Conservation (phyloP, 305 asterid species). For the Fraxinus ornus region DNA sequence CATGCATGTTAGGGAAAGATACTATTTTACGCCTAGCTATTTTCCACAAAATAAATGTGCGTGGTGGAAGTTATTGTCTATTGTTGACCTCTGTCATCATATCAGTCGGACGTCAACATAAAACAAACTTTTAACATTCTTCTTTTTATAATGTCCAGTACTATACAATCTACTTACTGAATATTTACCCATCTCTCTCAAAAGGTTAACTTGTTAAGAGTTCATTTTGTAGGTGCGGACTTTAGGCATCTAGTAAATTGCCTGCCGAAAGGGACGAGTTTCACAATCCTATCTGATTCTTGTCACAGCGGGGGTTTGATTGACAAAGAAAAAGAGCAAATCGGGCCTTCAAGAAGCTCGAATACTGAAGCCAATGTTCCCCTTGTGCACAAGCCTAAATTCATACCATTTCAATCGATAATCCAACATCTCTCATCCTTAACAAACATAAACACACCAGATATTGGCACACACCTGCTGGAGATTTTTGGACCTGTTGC, state of each 20-base stretch:
- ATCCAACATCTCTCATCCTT: slow-evolving; percentile 51
- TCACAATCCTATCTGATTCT: slow-evolving; percentile 85
- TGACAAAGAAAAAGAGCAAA: slow-evolving; percentile 83
- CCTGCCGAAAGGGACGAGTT: slow-evolving; percentile 64
- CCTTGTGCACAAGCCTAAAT: slow-evolving; percentile 37
- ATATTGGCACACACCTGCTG: slow-evolving; percentile 56
- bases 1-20: background rate
- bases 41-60: background rate
- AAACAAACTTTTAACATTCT: background rate
- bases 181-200: background rate
- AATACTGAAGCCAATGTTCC: background rate
- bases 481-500: slow-evolving; percentile 61
- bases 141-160: background rate
- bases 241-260: slow-evolving; percentile 70
- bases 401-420: slow-evolving; percentile 50
- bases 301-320: slow-evolving; percentile 89
- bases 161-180: background rate
- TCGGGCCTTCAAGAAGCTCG: slow-evolving; percentile 5
- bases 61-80: background rate
- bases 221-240: slow-evolving; percentile 49
- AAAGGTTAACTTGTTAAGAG: background rate
- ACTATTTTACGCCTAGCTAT: background rate
- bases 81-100: background rate
- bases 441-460: slow-evolving; percentile 53
- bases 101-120: background rate